Evolutionary conservation across 2,329 filamentous ascomycete species (phyloP), one percentile per base, ranked within the genome.

Genomic region (Lasiodiplodia citricola): DNA sequence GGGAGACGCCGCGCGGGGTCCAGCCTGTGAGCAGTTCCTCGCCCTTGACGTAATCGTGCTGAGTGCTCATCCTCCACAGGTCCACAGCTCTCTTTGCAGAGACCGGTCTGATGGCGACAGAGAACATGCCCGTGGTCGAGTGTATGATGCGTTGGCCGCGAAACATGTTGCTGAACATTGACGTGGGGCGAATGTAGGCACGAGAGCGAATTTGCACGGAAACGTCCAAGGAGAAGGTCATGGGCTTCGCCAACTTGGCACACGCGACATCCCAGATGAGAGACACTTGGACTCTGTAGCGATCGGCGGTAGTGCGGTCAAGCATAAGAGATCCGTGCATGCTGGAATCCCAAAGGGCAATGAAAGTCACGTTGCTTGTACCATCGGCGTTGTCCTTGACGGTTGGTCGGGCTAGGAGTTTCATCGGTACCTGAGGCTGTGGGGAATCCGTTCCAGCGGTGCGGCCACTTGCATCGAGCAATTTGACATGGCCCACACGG

Each of bases 331-430:
- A 97, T 71, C 90, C 90, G 79, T 99, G 96, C 72, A 96, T 85
- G 75, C 94, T 97, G 0, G 95, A 97, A 77, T 99, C 96, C 96
- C 96, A 99, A 76, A 98, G 94, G 0, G 92, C 94, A n/a, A 91
- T 87, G 54, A 98, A 85, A 1, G 91, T 94, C 47, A 97, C 90
- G 77, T 91, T 94, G 44, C 90, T 91, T 0, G 94, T 97, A 47
- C 96, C 96, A 77, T 98, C 96, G 28, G 92, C 89, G 76, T 97
- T 96, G 69, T 92, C 90, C 71, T 91, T 92, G 72, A 97, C 91
- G 68, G 90, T 86, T 0, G 96, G 95, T 58, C 91, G 89, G 38
- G 91, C 88, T 3, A 94, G 86, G 56, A 97, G 85, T 75, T 93
- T 93, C 47, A 99, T 82, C 0, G 89, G 80, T 4, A 99, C 89